phyloP scores from a whole-genome alignment of 2,329 filamentous ascomycete species.

The Colletotrichum spinosum region DNA sequence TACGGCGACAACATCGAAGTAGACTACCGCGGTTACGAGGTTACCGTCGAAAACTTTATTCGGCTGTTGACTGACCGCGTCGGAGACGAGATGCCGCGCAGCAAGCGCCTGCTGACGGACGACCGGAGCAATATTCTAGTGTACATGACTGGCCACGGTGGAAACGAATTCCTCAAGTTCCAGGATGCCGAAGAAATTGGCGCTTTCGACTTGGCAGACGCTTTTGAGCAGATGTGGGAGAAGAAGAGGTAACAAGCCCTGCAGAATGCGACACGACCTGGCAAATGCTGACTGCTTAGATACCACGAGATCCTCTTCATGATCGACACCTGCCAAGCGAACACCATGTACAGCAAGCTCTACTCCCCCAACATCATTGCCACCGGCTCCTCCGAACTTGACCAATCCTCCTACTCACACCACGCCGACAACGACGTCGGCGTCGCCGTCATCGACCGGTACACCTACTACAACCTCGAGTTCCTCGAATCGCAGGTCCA shows the following conservation, averaged over 20 bases:
- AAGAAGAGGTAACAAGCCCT: constrained; percentile 78
- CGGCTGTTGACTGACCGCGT: constrained; percentile 93
- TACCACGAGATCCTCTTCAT: constrained; percentile 99
- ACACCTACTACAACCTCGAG: constrained; percentile 98
- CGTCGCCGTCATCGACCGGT: constrained; percentile 97
- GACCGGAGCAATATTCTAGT: constrained; percentile 97
- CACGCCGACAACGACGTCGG: constrained; percentile 98
- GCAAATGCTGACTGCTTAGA: constrained; percentile 51
- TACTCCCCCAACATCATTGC: constrained; percentile 99
- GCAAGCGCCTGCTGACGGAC: constrained; percentile 93
- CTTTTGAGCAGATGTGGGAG: constrained; percentile 99
- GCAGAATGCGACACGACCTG: not conserved
- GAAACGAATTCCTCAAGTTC: constrained; percentile 98
- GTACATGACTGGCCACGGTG: constrained; percentile 99
- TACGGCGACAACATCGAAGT: constrained; percentile 99
- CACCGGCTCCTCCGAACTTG: constrained; percentile 94
- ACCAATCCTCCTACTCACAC: constrained; percentile 96
- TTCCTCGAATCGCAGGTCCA: constrained; percentile 93
- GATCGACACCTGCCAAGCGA: constrained; percentile 99
- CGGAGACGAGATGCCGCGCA: constrained; percentile 92
- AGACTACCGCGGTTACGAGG: constrained; percentile 97
- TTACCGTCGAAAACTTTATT: constrained; percentile 99
- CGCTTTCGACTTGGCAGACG: constrained; percentile 94
- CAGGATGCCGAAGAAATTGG: constrained; percentile 98
- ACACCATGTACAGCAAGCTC: constrained; percentile 98